Evolutionary conservation across 352 stramenopile species (phyloP).

Genomic region (Pythium vanterpoolii): DNA sequence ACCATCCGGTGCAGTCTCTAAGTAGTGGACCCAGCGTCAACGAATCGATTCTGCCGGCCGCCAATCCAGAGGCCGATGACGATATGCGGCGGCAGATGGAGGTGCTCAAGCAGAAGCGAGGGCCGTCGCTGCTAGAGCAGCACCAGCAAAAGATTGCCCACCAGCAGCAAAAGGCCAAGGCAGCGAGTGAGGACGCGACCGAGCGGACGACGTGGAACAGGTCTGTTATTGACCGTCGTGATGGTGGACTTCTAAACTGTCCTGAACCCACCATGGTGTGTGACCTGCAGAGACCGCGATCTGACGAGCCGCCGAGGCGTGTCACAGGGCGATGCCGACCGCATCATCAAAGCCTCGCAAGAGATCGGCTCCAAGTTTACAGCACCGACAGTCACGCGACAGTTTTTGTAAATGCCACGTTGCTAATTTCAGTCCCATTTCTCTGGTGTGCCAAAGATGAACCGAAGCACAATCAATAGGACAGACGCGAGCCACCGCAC

Average conservation of each 20-base stretch:
- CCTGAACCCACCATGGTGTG: background rate
- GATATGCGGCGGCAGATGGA: constrained; percentile 75
- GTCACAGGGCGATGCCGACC: constrained; percentile 59
- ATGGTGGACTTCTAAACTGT: background rate
- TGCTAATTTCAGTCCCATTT: constrained; percentile 9
- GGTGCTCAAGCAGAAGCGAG: constrained; percentile 44
- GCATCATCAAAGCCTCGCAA: constrained; percentile 73
- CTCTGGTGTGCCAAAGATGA: constrained; percentile 12
- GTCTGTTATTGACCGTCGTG: constrained; percentile 23
- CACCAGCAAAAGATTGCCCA: constrained; percentile 65
- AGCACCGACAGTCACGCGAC: constrained; percentile 70
- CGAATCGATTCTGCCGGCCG: constrained; percentile 62
- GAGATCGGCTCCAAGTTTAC: constrained; percentile 87
- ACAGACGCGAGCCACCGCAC: constrained; percentile 15
- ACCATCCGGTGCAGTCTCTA: constrained; percentile 11
- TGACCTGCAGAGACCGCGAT: constrained; percentile 56
- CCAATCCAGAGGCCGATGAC: constrained; percentile 61
- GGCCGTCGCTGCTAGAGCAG: constrained; percentile 73
- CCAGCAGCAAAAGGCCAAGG: constrained; percentile 28
- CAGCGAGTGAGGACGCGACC: constrained; percentile 11
- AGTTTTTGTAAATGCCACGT: constrained; percentile 62
- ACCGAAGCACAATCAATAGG: constrained; percentile 6
- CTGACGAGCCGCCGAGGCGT: constrained; percentile 56
- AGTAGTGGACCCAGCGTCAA: constrained; percentile 31
- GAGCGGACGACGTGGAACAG: constrained; percentile 48